Base-by-base conservation (phyloP, 208 protist species). In the Acanthamoeba healyi region DNA sequence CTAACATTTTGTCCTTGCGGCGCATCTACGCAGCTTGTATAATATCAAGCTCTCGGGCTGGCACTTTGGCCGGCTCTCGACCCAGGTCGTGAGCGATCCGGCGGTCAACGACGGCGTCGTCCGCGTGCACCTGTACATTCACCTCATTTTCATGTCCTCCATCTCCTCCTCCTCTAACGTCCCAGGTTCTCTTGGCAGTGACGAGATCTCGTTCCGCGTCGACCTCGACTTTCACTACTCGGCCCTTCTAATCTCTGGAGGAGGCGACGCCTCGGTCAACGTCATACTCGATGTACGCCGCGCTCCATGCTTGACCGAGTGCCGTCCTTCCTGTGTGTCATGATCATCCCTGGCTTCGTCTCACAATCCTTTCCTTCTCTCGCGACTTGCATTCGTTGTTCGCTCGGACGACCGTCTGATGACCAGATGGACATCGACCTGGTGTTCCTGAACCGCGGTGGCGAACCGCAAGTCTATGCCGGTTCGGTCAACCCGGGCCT, bases 371-470 rank as follows among this genome's bases (percentile, higher is more conserved):
- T 38, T 74, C 65, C 12, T 74, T 74, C 65, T 19, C 34, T 40
- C 34, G 65, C 34, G 6, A n/a, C n/a, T 74, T 6, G 65, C 65
- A 6, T 74, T 6, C 36, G 36, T 79, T 38, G 32, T 36, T 5
- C 34, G 15, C 19, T 5, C 10, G 12, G 5, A n/a, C 54, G 19
- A 61, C 3, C 17, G 12, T 61, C 54, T n/a, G 10, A 19, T 61
- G 22, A 38, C 49, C n/a, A 91, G 84, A 91, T 91, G 84, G 51
- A 91, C 84, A 91, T 91, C 51, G 84, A 91, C 26, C 1, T 91
- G 54, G 58, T 91, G 19, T 67, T 72, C 54, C 24, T 74, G n/a
- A 91, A 72, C 84, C 32, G 36, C 36, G 9, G 17, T 19, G 84
- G 84, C 40, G 84, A 91, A 24, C 84, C 84, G 54, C 54, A 74